A percentile compares a stretch with the other conserved stretches of the same genome.
These are phyloP conservation scores for Nemania serpens DNA, from an alignment of 2,329 filamentous ascomycete genomes.

Conservation along the genomic window DNA sequence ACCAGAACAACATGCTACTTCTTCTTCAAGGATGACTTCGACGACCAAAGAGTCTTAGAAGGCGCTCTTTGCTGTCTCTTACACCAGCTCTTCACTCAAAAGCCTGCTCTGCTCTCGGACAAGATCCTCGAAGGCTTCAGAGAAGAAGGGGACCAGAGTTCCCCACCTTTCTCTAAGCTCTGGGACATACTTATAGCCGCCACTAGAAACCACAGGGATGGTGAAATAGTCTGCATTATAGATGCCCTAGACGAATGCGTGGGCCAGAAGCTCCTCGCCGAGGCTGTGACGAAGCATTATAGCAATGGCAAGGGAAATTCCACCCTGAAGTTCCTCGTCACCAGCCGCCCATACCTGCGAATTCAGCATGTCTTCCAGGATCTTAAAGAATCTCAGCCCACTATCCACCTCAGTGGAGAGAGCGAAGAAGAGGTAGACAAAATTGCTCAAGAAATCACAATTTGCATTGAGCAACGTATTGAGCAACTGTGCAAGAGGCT, in stretches of 20 bases:
- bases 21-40: conserved; percentile 51
- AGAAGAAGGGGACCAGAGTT: conserved; percentile 22
- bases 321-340: conserved; percentile 46
- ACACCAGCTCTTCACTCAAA: conserved; percentile 44
- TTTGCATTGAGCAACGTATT: conserved; percentile 36
- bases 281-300: conserved; percentile 38
- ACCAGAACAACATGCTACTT: conserved; percentile 45
- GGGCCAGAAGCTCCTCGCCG: conserved; percentile 29
- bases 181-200: not conserved
- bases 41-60: conserved; percentile 33
- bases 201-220: conserved; percentile 26
- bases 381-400: conserved; percentile 28
- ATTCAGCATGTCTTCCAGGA: conserved; percentile 36
- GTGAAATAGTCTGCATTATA: conserved; percentile 41
- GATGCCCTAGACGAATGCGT: conserved; percentile 50
- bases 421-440: conserved; percentile 30
- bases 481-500: conserved; percentile 12
- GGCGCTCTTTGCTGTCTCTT: conserved; percentile 29
- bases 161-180: conserved; percentile 36
- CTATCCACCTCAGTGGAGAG: conserved; percentile 41
- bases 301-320: not conserved
- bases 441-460: conserved; percentile 41
- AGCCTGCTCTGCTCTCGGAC: conserved; percentile 32
- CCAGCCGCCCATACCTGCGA: conserved; percentile 43
- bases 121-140: conserved; percentile 30